Percentiles rank a stretch among this genome's conserved stretches.
Evolutionary conservation across 441 rosid species (phyloP).

Genomic region (Isatis lusitanica): DNA sequence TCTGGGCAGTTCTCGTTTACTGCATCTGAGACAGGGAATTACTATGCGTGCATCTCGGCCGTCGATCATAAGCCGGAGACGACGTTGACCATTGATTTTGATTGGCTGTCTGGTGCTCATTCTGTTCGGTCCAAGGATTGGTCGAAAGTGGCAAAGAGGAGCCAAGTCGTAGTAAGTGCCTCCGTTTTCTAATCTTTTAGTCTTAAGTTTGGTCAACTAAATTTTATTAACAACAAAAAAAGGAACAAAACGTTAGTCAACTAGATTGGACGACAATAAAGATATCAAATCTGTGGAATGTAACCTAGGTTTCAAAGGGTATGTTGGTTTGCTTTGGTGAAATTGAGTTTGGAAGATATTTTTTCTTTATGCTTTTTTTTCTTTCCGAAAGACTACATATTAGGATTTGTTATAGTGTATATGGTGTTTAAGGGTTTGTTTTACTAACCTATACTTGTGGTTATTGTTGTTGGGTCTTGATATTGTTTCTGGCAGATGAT

Average conservation of each 20-base stretch:
- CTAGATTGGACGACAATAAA: not conserved
- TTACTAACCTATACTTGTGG: not conserved
- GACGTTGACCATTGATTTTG: constrained; percentile 54
- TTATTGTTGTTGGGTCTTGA: constrained; percentile 4
- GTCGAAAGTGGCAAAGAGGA: constrained; percentile 65
- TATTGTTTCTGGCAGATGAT: constrained; percentile 26
- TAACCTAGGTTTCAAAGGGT: not conserved
- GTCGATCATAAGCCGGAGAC: constrained; percentile 47
- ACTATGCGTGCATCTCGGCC: constrained; percentile 52
- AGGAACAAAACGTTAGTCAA: not conserved
- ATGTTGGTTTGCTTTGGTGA: not conserved
- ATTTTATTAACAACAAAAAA: not conserved
- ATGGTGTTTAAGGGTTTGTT: not conserved
- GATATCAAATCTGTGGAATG: not conserved
- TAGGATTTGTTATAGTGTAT: not conserved
- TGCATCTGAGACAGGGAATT: constrained; percentile 51
- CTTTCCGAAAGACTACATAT: not conserved
- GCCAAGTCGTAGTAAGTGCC: constrained; percentile 52
- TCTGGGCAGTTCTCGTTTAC: constrained; percentile 69
- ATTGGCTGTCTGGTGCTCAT: constrained; percentile 61
- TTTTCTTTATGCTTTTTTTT: not conserved
- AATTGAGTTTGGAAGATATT: not conserved
- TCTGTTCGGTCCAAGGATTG: constrained; percentile 55
- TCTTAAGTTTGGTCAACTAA: not conserved
- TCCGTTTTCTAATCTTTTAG: not conserved